Base-by-base conservation (phyloP, 2,329 filamentous ascomycete genomes). In the Didymella glomerata region DNA sequence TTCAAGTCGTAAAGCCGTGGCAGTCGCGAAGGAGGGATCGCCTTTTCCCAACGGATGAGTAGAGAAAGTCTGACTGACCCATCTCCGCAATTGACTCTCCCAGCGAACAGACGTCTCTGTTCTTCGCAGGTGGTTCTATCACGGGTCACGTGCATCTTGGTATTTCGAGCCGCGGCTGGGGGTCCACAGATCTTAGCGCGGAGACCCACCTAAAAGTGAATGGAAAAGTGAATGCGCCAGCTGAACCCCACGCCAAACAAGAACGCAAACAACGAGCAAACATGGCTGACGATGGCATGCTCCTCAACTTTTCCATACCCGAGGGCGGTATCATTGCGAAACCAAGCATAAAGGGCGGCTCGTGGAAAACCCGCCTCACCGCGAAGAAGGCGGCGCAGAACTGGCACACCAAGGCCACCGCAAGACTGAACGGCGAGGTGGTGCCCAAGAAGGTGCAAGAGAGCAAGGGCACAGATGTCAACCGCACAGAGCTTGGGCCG, bases 211-310 rank as follows among this genome's bases (percentile, higher is more conserved):
- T 65, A 68, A 68, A 68, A 65, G 60, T 68, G 64, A 45, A 48
- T 38, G 28, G 28, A 22, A 40, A 3, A 27, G 22, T 28, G 32
- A 36, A 32, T 36, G 56, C 50, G 49, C 49, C 57, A 18, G 16
- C 48, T n/a, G 20, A 25, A 49, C 45, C 40, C 45, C 45, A 50
- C 27, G 47, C 34, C 50, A 13, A 24, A 41, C 48, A 14, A 46
- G 41, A 28, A 47, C 48, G 32, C 38, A 41, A 13, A 41, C 18
- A 25, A 47, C 16, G n/a, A 28, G 47, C 48, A 63, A 69, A 63
- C 38, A 97, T 98, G 93, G 91, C 91, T 50, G 93, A 98, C 82
- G 91, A 96, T 88, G 93, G 93, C 68, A 90, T 99, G 87, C 85
- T 97, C 57, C 83, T 98, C 74, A 98, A 98, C 71, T 97, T 98